A percentile compares a stretch with the other conserved stretches of the same genome.
phyloP scores from a whole-genome alignment of 495 filamentous ascomycete species.

The Halenospora varia region DNA sequence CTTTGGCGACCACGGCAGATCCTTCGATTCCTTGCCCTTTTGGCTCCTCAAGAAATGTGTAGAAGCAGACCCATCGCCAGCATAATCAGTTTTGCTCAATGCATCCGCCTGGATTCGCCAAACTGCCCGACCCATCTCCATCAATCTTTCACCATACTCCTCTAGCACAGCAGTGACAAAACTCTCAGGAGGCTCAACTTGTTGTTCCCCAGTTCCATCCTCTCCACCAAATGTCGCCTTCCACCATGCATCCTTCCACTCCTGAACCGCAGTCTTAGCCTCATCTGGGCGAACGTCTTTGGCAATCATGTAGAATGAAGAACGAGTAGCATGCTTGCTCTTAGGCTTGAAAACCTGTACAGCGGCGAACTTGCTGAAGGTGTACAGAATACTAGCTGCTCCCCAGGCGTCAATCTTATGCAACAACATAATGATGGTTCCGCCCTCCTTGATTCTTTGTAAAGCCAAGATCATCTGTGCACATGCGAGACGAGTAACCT shows the following conservation, averaged over 20 bases:
- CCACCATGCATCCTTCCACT: constrained; percentile 43
- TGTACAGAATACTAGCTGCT: constrained; percentile 34
- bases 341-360: constrained; percentile 46
- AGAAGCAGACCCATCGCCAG: not conserved
- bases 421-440: constrained; percentile 44
- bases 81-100: constrained; percentile 29
- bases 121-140: constrained; percentile 30
- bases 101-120: constrained; percentile 42
- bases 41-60: not conserved
- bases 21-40: not conserved
- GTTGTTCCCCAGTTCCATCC: constrained; percentile 18
- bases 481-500: constrained; percentile 36
- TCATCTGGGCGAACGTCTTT: constrained; percentile 36
- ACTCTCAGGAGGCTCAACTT: constrained; percentile 7
- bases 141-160: constrained; percentile 37
- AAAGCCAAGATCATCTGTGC: constrained; percentile 48
- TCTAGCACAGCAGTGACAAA: constrained; percentile 32
- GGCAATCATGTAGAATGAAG: constrained; percentile 55
- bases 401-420: constrained; percentile 44
- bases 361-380: constrained; percentile 39
- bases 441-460: constrained; percentile 33
- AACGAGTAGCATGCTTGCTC: constrained; percentile 35
- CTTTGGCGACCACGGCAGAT: too few relatives aligned
- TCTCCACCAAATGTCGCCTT: constrained; percentile 42
- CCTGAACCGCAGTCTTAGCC: constrained; percentile 33